Percentiles rank a stretch among this genome's conserved stretches.
phyloP scores from a whole-genome alignment of 2,329 filamentous ascomycete species.

The Stromatinia cepivora region DNA sequence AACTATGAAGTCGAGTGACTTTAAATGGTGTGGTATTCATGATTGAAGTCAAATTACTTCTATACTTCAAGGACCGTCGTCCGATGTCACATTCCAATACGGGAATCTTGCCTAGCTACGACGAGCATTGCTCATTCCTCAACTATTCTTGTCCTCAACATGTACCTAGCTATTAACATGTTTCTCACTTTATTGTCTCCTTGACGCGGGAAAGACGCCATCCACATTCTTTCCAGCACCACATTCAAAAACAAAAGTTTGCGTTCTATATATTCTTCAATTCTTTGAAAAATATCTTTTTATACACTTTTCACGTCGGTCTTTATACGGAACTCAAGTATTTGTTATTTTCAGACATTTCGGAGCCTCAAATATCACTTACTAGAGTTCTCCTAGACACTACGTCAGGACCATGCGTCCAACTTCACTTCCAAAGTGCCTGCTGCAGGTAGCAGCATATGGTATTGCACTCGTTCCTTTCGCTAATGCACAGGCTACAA shows the following conservation, averaged over 20 bases:
- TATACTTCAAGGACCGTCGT: background rate
- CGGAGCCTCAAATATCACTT: conserved; percentile 15
- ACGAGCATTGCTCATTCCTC: conserved; percentile 7
- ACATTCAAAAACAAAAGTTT: conserved; percentile 4
- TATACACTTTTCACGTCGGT: conserved; percentile 15
- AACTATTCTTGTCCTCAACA: background rate
- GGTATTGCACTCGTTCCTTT: conserved; percentile 16
- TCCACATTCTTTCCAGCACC: conserved; percentile 20
- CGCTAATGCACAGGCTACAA: background rate
- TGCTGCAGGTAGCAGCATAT: conserved; percentile 16
- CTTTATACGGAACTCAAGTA: conserved; percentile 17
- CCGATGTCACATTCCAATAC: conserved; percentile 19
- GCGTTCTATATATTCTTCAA: conserved; percentile 19
- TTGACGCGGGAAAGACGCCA: conserved; percentile 11
- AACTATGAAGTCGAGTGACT: conserved; percentile 2
- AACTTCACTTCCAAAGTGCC: conserved; percentile 12
- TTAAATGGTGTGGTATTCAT: background rate
- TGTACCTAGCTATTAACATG: background rate
- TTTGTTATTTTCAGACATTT: conserved; percentile 17
- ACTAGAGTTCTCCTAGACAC: conserved; percentile 7
- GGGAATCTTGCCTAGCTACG: background rate
- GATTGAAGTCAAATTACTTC: background rate
- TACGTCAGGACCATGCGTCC: conserved; percentile 24
- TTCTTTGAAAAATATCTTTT: background rate
- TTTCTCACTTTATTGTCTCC: conserved; percentile 1